A percentile compares a stretch with the other conserved stretches of the same genome.
Evolutionary conservation across 2,329 filamentous ascomycete genomes (phyloP).

Genomic region (Dissoconium aciculare): DNA sequence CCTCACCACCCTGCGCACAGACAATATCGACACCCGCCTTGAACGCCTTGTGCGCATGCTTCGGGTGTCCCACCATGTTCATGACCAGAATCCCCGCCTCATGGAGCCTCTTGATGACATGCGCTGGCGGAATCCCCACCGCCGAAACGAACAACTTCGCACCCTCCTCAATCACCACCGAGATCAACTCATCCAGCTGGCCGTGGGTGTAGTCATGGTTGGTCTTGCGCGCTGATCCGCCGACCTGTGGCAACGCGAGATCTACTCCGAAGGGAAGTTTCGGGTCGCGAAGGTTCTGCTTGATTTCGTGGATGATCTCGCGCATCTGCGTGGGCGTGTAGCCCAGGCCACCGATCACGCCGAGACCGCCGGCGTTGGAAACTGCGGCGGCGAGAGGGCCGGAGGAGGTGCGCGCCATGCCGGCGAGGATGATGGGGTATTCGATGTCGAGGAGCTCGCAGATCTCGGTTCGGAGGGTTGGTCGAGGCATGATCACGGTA

Average conservation of each 20-base stretch:
- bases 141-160: constrained; percentile 75
- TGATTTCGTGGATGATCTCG: constrained; percentile 72
- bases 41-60: constrained; percentile 78
- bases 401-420: constrained; percentile 78
- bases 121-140: constrained; percentile 67
- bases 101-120: constrained; percentile 63
- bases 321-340: constrained; percentile 63
- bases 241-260: constrained; percentile 78
- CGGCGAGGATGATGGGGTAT: constrained; percentile 81
- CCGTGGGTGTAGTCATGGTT: constrained; percentile 94
- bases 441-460: constrained; percentile 66
- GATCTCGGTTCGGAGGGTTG: constrained; percentile 57
- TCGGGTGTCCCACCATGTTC: constrained; percentile 95
- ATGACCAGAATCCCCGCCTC: constrained; percentile 69
- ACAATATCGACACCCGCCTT: constrained; percentile 78
- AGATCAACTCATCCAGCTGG: constrained; percentile 72
- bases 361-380: constrained; percentile 73
- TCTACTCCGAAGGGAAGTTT: constrained; percentile 79
- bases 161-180: constrained; percentile 72
- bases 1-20: constrained; percentile 84
- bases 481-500: constrained; percentile 15
- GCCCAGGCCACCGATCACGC: constrained; percentile 46
- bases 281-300: constrained; percentile 51
- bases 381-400: constrained; percentile 70
- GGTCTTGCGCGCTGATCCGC: constrained; percentile 67